Base-by-base conservation (phyloP, 2,329 filamentous ascomycete species). In the Sarocladium strictum region DNA sequence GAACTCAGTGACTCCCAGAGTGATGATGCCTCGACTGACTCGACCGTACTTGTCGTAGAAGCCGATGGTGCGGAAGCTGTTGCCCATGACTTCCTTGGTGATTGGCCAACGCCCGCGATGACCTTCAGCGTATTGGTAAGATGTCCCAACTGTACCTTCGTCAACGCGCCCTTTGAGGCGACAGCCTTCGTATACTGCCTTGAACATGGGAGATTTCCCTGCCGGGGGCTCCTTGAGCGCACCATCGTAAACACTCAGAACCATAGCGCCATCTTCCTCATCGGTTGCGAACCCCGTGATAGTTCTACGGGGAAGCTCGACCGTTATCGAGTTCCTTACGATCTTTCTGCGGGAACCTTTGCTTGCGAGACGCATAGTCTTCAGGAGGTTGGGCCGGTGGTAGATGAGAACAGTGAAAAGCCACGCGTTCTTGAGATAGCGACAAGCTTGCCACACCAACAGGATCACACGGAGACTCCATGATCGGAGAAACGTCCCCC, bases 11-110 rank as follows among this genome's bases (percentile, higher is more conserved):
- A 58, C 60, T 1, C 59, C 62, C 11, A 68, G 58, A 2, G 59
- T 58, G 27, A 69, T 56, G 15, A 62, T 63, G 17, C 69, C 69
- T 15, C 63, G 60, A 4, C 60, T 60, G 38, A 70, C 64, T 23
- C 69, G 62, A 1, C 69, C 68, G 27, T 66, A 59, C 17, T 63
- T 64, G 57, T 72, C 69, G 38, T 71, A 72, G 54, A 63, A 64
- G 54, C 64, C 66, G 2, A 61, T 58, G 29, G 60, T 64, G 35
- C 55, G 58, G 51, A 59, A 56, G 1, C 57, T 57, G 3, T 58
- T 53, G 27, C 61, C 58, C 1, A 58, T 54, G 19, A 65, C 59
- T 17, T 64, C 58, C 53, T 67, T 68, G 33, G 58, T 61, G 2
- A 58, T 54, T 1, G 67, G 67, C 53, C 62, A 62, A 15, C 65